Evolutionary conservation across 2,329 filamentous ascomycete species (phyloP).

Genomic region (Monosporascus sp.): DNA sequence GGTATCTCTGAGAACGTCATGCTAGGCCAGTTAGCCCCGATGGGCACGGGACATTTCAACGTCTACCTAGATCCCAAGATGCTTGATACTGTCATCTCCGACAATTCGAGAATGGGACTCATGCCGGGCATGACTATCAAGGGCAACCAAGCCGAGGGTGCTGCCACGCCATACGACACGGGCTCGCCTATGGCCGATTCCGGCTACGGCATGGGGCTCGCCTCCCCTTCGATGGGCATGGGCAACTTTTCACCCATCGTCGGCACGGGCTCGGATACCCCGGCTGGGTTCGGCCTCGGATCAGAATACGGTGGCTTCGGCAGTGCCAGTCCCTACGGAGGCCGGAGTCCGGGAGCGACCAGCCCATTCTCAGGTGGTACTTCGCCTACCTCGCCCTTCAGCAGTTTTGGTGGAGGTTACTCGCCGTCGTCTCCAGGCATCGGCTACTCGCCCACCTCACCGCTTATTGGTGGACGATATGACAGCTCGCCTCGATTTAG

Average conservation of each 20-base stretch:
- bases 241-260: constrained; percentile 75
- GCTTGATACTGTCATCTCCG: constrained; percentile 89
- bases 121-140: constrained; percentile 76
- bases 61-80: constrained; percentile 90
- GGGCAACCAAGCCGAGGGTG: constrained; percentile 70
- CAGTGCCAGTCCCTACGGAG: constrained; percentile 59
- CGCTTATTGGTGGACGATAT: constrained; percentile 52
- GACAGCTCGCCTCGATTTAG: constrained; percentile 58
- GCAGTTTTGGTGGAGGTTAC: constrained; percentile 53
- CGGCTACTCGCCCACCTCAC: constrained; percentile 74
- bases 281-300: constrained; percentile 62
- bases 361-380: constrained; percentile 69
- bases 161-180: constrained; percentile 90
- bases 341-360: constrained; percentile 63
- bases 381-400: constrained; percentile 61
- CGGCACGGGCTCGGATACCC: constrained; percentile 64
- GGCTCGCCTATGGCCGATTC: constrained; percentile 73
- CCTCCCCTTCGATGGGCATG: constrained; percentile 49
- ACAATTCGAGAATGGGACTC: constrained; percentile 80
- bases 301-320: constrained; percentile 54
- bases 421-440: constrained; percentile 72
- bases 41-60: constrained; percentile 95
- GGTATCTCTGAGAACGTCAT: constrained; percentile 99
- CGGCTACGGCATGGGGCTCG: constrained; percentile 55
- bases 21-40: constrained; percentile 92